Evolutionary conservation across 2,329 filamentous ascomycete genomes (phyloP), one percentile per base, ranked within the genome.

Genomic region (Hypoxylon sp.): DNA sequence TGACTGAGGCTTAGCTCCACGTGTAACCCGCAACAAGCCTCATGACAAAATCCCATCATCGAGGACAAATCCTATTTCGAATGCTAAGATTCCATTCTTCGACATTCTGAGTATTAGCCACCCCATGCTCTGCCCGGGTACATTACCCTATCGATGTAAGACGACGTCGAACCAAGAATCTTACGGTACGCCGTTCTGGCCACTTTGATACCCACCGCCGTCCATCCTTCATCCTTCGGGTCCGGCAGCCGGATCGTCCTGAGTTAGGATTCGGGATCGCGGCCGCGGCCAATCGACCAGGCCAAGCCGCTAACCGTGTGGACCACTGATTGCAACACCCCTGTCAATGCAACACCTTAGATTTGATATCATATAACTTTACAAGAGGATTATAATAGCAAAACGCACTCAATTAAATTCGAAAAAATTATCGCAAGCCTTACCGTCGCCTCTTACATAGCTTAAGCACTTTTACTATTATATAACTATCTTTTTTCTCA

Each of bases 221-320:
- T 37, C 33, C 14, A 25, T 37, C 35, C 17, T 42, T 22, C 11
- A 40, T 56, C 53, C 51, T 51, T 66, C 58, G 58, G 64, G 22
- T 49, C 31, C 20, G 48, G 35, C 7, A 27, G 37, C 58, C 64
- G 58, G 58, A 66, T 66, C 53, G 31, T 20, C 58, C 20, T 1
- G 25, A 27, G 25, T 27, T 22, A n/a, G 25, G 33, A 33, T 33
- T 22, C 13, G 11, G 35, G 20, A 27, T 22, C 30, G 20, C 4
- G 14, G 14, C 13, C 13, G 13, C 35, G 37, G 37, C 37, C 37
- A n/a, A 17, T 27, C 25, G 10, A 31, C 25, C 20, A 49, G 35
- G 14, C 17, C 11, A 13, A 27, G n/a, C 49, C 55, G 55, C 55
- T 58, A 58, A 58, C 49, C 55, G n/a, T n/a, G n/a, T n/a, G n/a